Base-by-base conservation (phyloP, 2,329 filamentous ascomycete genomes). In the Coleophoma eucalyptorum region DNA sequence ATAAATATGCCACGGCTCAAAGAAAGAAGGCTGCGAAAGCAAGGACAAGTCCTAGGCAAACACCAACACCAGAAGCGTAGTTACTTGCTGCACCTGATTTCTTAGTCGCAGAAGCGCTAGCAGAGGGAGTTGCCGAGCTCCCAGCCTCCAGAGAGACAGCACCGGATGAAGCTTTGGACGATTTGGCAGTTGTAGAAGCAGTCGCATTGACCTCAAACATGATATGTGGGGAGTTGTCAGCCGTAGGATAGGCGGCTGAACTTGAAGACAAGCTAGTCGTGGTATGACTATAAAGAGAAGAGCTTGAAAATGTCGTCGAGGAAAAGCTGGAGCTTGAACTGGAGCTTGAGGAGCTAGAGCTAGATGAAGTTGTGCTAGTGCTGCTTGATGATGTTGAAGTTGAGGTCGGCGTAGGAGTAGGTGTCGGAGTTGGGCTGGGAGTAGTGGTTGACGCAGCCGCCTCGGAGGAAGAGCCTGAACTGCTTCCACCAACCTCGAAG, bases 401-500 rank as follows among this genome's bases (percentile, higher is more conserved):
- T 21, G 48, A 12, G 7, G 54, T 41, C 5, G 50, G 42, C 5
- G 57, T 60, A 6, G 62, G 54, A 19, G 59, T 61, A n/a, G 62
- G 54, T 2, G 58, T 59, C 16, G 60, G 49, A 10, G 49, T 55
- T 32, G 69, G 56, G 5, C 64, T 50, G n/a, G 64, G 53, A 1
- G 62, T 57, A 20, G 65, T 60, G 18, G 40, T 49, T 51, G n/a
- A 49, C 43, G 34, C 35, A 42, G 48, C 40, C 21, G 52, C 49
- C 8, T 50, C 42, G 20, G 61, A 60, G 47, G 51, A 46, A n/a
- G 53, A 50, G 15, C 44, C 43, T 6, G 55, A 56, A 40, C 48
- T 47, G 4, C 65, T 67, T 38, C 63, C 42, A 11, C 42, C 20
- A 16, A 44, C 12, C 13, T 20, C 8, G 58, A 78, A 80, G 31